Evolutionary conservation across 345 rosid genomes (phyloP), one percentile per base, ranked within the genome.

Genomic region (Citrus sp.): DNA sequence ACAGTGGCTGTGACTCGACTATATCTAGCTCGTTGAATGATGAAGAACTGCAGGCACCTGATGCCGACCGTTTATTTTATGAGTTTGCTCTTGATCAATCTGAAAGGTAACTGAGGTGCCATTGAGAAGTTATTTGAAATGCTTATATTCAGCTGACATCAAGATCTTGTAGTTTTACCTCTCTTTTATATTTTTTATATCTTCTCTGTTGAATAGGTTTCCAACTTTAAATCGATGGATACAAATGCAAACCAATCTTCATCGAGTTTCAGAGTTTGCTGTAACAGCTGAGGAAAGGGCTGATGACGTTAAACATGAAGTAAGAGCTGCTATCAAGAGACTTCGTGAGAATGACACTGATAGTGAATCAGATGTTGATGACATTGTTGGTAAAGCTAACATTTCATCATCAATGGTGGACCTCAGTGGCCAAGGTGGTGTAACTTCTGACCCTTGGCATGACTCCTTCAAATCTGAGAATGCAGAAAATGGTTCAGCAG

Each of bases 1-100:
- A 92, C 79, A 84, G 86, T 82, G 90, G 92, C 77, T 87, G 90
- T 73, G 92, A 89, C 73, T 85, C 95, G 73, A 84, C 92, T 64
- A 86, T 92, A 77, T 88, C 95, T 78, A 83, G 90, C 85, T 89
- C 95, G 56, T 85, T 91, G 79, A 83, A 84, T 77, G 92, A 87
- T 80, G 92, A 88, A 73, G 82, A 85, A 30, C 65, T 89, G 83
- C 89, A 85, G 81, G 82, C 90, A 60, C 88, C 97, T 84, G 98
- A 93, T 72, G 81, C 88, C 69, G 97, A 92, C 80, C 83, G 88
- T 81, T 78, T 90, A 79, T 93, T 93, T 80, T 95, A 91, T 81
- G 99, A 95, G 87, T 95, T 95, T 85, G 97, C 98, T 74, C 98
- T 95, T 83, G 99, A 95, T 88, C 97, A 93, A 74, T 95, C 99